Evolutionary conservation across 192 early-diverging fungal genomes (phyloP).

Genomic region (Coemansia sp.): DNA sequence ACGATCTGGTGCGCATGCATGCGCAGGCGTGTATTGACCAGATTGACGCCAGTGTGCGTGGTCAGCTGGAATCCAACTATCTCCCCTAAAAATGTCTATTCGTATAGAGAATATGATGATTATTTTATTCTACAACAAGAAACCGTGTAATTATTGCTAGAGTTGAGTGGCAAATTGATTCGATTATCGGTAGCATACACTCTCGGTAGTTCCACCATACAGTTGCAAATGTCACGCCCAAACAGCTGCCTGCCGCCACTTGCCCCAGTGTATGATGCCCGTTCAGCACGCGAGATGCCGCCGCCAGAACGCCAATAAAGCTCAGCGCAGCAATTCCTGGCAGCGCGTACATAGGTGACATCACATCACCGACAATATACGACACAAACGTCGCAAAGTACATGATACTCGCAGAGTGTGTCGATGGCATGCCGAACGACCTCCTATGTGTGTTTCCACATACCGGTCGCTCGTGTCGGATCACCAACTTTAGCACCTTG

Average conservation of each 20-base stretch:
- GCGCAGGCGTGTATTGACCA: slow-evolving; percentile 63
- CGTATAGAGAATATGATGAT: no score
- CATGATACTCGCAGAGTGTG: slow-evolving; percentile 30
- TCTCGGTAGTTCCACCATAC: slow-evolving; percentile 24
- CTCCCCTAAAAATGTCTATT: background rate
- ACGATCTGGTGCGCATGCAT: slow-evolving; percentile 70
- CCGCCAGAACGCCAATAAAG: slow-evolving; percentile 6
- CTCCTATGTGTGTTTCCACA: background rate
- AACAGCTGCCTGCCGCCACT: slow-evolving; percentile 26
- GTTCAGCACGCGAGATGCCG: slow-evolving; percentile 35
- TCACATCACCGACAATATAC: background rate
- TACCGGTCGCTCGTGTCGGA: slow-evolving; percentile 39
- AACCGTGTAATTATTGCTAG: no score
- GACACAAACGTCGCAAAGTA: slow-evolving; percentile 24
- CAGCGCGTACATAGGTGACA: background rate
- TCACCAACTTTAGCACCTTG: slow-evolving; percentile 33
- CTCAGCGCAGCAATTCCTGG: background rate
- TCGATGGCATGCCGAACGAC: slow-evolving; percentile 50
- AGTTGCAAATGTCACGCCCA: slow-evolving; percentile 23
- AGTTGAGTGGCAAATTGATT: no score
- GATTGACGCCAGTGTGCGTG: background rate
- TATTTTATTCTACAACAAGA: no score
- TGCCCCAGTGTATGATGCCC: slow-evolving; percentile 36
- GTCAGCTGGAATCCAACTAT: background rate
- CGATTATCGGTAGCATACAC: slow-evolving; percentile 1